Base-by-base conservation (phyloP, 192 early-diverging fungal genomes). In the Entrophospora sp. region DNA sequence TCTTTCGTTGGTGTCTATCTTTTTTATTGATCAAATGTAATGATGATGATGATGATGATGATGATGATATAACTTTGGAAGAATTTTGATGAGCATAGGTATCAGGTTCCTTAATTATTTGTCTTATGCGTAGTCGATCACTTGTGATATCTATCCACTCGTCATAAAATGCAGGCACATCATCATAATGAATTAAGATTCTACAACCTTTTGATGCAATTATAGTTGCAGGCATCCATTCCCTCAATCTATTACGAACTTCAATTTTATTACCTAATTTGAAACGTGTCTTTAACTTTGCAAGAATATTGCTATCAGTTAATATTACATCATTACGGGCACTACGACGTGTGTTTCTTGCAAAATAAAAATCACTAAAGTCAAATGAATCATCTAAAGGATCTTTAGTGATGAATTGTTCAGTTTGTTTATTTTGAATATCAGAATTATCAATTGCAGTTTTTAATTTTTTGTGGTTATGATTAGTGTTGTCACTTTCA, bases 131-230 rank as follows among this genome's bases (percentile, higher is more conserved):
- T 10, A 77, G 55, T 10, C 85, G 77, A 59, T 86, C 79, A 22
- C 83, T 84, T 58, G 83, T 86, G 70, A 86, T 86, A 64, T 86
- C 85, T 57, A 86, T 75, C 85, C 85, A 86, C 63, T 86, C 85
- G 49, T 86, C 82, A 61, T 80, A 82, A 40, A 71, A 56, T 18
- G 67, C 66, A 0, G 72, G 70, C 20, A 79, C 81, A 5, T 81
- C 81, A 22, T 72, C 71, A 61, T 86, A 86, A 58, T 85, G 85
- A 22, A 86, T 74, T 25, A 83, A 69, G 1, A 85, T 71, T 35
- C 84, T 68, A 38, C 81, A 85, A 25, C 81, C 73, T 64, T 79
- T 82, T 8, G 83, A 70, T 18, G 79, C 84, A n/a, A 71, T 62
- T n/a, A 87, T 79, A 14, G 68, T 66, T 0, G 79, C 84, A 13